These are phyloP conservation scores for Termitomyces sp. DNA, from an alignment of 768 basidiomycete species.

Conservation along the genomic window DNA sequence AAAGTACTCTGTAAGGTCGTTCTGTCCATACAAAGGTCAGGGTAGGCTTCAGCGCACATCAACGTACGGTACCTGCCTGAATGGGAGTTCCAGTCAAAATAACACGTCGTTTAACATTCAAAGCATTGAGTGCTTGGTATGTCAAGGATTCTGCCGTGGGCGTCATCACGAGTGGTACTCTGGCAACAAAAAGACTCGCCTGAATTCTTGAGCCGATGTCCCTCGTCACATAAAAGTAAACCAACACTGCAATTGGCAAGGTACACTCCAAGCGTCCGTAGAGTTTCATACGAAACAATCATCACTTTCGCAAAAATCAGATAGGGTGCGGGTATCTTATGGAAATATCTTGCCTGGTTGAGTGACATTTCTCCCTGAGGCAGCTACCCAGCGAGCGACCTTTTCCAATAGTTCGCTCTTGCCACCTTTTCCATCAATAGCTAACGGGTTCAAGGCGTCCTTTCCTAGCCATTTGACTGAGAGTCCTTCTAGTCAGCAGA, in stretches of 20 bases:
- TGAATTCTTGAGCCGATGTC: slow-evolving; percentile 94
- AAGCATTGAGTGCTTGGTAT: slow-evolving; percentile 74
- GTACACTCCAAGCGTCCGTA: slow-evolving; percentile 74
- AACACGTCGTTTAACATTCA: slow-evolving; percentile 87
- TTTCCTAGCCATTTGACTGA: slow-evolving; percentile 95
- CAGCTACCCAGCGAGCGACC: slow-evolving; percentile 87
- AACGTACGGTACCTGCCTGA: slow-evolving; percentile 45
- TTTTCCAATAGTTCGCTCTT: slow-evolving; percentile 75
- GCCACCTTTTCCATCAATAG: slow-evolving; percentile 89
- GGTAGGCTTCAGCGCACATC: neutral
- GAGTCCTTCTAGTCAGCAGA: neutral
- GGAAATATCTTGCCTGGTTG: slow-evolving; percentile 63
- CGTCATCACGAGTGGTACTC: neutral
- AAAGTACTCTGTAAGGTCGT: slow-evolving; percentile 93
- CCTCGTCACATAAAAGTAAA: slow-evolving; percentile 93
- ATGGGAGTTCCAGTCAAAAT: slow-evolving; percentile 94
- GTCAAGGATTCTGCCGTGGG: slow-evolving; percentile 68
- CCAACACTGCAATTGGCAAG: slow-evolving; percentile 82
- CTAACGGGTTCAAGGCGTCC: slow-evolving; percentile 74
- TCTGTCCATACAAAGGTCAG: slow-evolving; percentile 38
- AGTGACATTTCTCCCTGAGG: slow-evolving; percentile 83
- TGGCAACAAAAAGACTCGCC: slow-evolving; percentile 37
- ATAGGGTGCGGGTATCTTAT: neutral
- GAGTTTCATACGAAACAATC: slow-evolving; percentile 97
- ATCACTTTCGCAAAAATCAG: slow-evolving; percentile 58